A percentile compares a stretch with the other conserved stretches of the same genome.
These are phyloP conservation scores for Cutaneotrichosporon mucoides DNA, from an alignment of 1,284 basidiomycete species.

Conservation along the genomic window DNA sequence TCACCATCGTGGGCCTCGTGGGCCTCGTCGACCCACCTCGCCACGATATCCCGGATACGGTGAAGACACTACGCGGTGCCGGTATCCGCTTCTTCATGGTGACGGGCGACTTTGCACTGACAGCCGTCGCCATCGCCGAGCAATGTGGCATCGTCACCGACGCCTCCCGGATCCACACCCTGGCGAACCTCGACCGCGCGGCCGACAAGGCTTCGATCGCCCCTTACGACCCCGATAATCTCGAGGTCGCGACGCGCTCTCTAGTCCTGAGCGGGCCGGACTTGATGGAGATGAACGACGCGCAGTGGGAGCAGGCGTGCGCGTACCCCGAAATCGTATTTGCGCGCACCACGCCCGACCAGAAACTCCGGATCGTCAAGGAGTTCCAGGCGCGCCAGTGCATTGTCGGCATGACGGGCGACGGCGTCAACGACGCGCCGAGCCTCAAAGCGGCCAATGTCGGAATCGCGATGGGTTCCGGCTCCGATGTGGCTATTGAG, in stretches of 20 bases:
- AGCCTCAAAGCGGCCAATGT: constrained; percentile 54
- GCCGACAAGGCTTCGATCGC: constrained; percentile 14
- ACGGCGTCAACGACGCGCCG: constrained; percentile 68
- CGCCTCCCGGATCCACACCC: constrained; percentile 16
- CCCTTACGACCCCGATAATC: constrained; percentile 27
- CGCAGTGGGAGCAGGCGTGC: constrained; percentile 56
- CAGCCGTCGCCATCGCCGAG: constrained; percentile 56
- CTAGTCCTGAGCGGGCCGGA: constrained; percentile 57
- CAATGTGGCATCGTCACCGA: constrained; percentile 60
- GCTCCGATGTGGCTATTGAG: constrained; percentile 50
- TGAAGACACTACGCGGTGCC: constrained; percentile 56
- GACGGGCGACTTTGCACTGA: constrained; percentile 59
- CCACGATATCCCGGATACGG: constrained; percentile 57
- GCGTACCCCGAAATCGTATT: constrained; percentile 67
- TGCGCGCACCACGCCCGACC: constrained; percentile 67
- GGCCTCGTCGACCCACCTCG: constrained; percentile 64
- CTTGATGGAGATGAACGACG: constrained; percentile 53
- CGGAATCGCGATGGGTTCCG: constrained; percentile 53
- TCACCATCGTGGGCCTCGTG: constrained; percentile 61
- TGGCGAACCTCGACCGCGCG: constrained; percentile 47
- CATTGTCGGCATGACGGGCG: constrained; percentile 60
- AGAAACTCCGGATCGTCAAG: constrained; percentile 66
- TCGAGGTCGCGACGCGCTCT: constrained; percentile 23
- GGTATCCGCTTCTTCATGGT: constrained; percentile 67
- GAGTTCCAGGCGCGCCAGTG: constrained; percentile 57